Conservation (phyloP, 2,329 filamentous ascomycete genomes). For the Fusarium sp. region DNA sequence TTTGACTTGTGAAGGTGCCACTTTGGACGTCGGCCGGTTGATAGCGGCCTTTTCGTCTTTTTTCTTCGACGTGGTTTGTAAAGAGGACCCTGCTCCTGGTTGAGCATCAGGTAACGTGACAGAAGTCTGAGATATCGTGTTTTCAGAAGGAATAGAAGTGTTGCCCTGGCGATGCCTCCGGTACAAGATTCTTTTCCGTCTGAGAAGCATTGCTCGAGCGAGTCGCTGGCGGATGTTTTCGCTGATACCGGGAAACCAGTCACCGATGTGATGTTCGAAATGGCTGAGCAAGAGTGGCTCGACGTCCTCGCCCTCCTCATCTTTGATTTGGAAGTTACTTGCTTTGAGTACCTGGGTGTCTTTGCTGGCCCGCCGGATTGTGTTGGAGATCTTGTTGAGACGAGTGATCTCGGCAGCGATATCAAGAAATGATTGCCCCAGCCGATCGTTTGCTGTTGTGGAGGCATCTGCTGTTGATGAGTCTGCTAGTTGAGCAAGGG, state of each 20-base stretch:
- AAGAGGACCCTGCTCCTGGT: neutral
- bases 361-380: too few species aligned
- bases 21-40: neutral
- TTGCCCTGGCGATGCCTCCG: slow-evolving; percentile 7
- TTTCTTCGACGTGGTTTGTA: neutral
- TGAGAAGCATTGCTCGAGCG: slow-evolving; percentile 16
- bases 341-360: too few species aligned
- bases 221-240: slow-evolving; percentile 14
- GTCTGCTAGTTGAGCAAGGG: neutral
- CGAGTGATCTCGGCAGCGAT: neutral
- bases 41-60: neutral
- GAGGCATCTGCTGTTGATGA: neutral
- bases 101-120: neutral
- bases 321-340: slow-evolving; percentile 16
- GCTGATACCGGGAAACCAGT: slow-evolving; percentile 16
- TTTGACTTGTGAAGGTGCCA: neutral
- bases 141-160: neutral
- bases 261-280: slow-evolving; percentile 14
- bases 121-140: neutral
- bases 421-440: neutral
- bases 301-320: slow-evolving; percentile 20
- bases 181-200: slow-evolving; percentile 28
- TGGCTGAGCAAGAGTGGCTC: neutral
- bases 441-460: neutral
- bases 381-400: slow-evolving; percentile 18